These are phyloP conservation scores for Trichoderma citrinoviride DNA, from an alignment of 2,329 filamentous ascomycete genomes.

Conservation along the genomic window DNA sequence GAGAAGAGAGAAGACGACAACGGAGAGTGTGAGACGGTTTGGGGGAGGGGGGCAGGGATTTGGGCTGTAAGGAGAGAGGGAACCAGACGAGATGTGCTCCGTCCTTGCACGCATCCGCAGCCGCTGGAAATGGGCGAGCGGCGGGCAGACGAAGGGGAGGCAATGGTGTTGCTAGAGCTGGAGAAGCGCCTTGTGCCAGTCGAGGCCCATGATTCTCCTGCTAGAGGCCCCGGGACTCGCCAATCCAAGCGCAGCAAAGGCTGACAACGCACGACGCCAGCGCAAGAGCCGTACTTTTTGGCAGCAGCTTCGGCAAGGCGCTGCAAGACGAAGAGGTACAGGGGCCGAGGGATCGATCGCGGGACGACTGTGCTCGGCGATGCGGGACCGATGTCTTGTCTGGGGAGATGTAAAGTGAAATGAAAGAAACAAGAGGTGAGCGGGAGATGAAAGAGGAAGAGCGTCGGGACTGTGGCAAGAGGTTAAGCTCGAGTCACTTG, in stretches of 20 bases:
- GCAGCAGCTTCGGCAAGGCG: not conserved
- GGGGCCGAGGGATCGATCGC: not conserved
- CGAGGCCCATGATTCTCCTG: constrained; percentile 36
- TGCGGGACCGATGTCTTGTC: not conserved
- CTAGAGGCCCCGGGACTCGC: constrained; percentile 18
- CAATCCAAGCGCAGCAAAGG: constrained; percentile 18
- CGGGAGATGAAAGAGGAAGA: not conserved
- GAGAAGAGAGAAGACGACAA: constrained; percentile 26
- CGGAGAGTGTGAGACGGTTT: constrained; percentile 17
- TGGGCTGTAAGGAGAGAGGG: constrained; percentile 18
- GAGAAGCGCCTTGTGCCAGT: constrained; percentile 30
- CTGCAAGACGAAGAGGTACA: not conserved
- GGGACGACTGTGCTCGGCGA: not conserved
- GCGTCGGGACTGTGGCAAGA: not conserved
- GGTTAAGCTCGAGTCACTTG: constrained; percentile 7
- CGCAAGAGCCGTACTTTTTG: constrained; percentile 3
- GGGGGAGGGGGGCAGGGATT: constrained; percentile 21
- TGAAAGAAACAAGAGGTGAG: not conserved
- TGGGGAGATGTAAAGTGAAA: not conserved
- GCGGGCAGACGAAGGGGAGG: constrained; percentile 15
- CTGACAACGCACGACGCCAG: constrained; percentile 23
- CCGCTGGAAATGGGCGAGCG: constrained; percentile 21
- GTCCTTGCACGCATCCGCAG: constrained; percentile 30
- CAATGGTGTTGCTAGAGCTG: constrained; percentile 26
- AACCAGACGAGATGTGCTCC: constrained; percentile 16